A percentile compares a stretch with the other conserved stretches of the same genome.
Conservation (phyloP, 2,329 filamentous ascomycete species). For the Xylariaceae sp. region DNA sequence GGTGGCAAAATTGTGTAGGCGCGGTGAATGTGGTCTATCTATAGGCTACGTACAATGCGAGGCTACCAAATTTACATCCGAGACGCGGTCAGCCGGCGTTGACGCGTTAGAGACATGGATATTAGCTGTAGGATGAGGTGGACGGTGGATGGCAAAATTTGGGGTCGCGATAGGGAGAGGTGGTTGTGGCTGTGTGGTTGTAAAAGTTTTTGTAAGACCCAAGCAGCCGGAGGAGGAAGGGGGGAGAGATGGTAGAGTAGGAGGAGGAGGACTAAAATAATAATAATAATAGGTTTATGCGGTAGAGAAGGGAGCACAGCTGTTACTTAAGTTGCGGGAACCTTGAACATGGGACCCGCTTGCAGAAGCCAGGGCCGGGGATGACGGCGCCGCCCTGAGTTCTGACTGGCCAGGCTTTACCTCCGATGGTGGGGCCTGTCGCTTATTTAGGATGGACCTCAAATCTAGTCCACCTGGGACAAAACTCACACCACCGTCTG, state of each 20-base stretch:
- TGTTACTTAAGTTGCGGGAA: constrained; percentile 29
- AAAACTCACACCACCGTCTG: constrained; percentile 33
- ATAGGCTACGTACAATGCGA: constrained; percentile 23
- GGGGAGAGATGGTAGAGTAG: constrained; percentile 21
- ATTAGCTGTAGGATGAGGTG: constrained; percentile 10
- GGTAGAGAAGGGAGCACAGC: constrained; percentile 17
- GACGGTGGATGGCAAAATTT: constrained; percentile 1
- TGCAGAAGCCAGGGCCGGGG: constrained; percentile 39
- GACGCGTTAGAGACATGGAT: constrained; percentile 30
- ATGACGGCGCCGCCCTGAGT: constrained; percentile 32
- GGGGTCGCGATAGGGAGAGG: constrained; percentile 14
- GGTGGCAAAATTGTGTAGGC: not conserved
- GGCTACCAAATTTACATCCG: constrained; percentile 24
- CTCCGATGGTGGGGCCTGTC: constrained; percentile 33
- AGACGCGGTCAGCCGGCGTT: constrained; percentile 29
- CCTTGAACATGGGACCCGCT: constrained; percentile 25
- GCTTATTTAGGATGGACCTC: constrained; percentile 39
- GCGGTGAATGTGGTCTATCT: not conserved
- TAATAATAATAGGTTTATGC: constrained; percentile 26
- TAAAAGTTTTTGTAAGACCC: constrained; percentile 30
- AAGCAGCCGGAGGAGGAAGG: constrained; percentile 27
- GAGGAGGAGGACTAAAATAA: constrained; percentile 33
- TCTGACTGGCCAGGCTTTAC: constrained; percentile 33
- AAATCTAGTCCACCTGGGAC: constrained; percentile 38
- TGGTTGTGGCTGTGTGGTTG: constrained; percentile 29